Conservation (phyloP, 2,329 filamentous ascomycete genomes). For the Diaporthe sp. region DNA sequence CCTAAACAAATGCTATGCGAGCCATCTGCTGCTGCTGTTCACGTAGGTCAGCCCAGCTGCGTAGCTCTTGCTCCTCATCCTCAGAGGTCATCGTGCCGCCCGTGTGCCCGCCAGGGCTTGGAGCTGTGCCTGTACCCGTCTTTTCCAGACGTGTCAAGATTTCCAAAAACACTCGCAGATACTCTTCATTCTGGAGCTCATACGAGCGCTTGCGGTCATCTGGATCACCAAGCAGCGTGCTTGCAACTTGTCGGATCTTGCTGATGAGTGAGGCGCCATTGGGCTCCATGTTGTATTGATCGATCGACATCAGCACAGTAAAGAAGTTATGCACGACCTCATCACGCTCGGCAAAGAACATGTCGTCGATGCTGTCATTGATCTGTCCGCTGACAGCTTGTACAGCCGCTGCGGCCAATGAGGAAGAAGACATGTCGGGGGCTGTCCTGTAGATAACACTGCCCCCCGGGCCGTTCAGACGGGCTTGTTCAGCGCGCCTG, state of each 20-base stretch:
- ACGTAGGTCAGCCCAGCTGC: conserved; percentile 81
- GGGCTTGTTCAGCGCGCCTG: conserved; percentile 49
- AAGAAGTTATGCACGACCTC: conserved; percentile 85
- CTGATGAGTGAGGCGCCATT: conserved; percentile 74
- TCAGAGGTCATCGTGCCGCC: conserved; percentile 58
- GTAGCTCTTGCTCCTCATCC: conserved; percentile 80
- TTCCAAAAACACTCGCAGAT: conserved; percentile 77
- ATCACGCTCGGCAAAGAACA: conserved; percentile 81
- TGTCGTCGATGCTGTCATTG: conserved; percentile 72
- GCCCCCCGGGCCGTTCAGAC: conserved; percentile 40
- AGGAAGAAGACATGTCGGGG: conserved; percentile 38
- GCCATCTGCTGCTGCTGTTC: conserved; percentile 75
- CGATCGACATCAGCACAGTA: conserved; percentile 78
- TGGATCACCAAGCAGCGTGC: conserved; percentile 75
- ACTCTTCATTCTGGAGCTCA: conserved; percentile 72
- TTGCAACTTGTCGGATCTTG: conserved; percentile 87
- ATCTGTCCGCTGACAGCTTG: conserved; percentile 56
- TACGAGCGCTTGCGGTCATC: conserved; percentile 62
- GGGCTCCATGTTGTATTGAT: conserved; percentile 86
- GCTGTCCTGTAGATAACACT: conserved; percentile 49
- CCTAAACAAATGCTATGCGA: conserved; percentile 30
- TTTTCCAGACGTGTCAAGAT: conserved; percentile 81
- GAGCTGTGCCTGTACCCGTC: conserved; percentile 52
- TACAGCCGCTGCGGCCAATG: conserved; percentile 49
- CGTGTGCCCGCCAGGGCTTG: conserved; percentile 39